These are phyloP conservation scores for Metschnikowia anglica DNA, from an alignment of 805 yeast genomes.

Conservation along the genomic window DNA sequence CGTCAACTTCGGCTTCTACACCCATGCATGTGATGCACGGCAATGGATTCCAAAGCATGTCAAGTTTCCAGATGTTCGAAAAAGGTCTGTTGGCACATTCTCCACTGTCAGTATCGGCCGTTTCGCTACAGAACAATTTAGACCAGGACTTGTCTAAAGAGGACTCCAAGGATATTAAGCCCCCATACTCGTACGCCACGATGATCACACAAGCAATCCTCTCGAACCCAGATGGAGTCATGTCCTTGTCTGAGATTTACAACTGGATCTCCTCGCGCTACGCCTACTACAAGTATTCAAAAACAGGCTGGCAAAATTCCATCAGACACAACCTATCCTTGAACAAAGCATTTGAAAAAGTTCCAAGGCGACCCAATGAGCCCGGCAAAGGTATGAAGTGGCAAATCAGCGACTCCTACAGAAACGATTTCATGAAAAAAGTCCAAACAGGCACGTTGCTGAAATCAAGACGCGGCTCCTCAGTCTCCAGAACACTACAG, in stretches of 20 bases:
- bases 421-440: conserved; percentile 79
- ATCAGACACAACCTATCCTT: conserved; percentile 92
- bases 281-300: conserved; percentile 87
- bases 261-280: conserved; percentile 85
- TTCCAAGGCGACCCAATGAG: conserved; percentile 90
- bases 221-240: conserved; percentile 81
- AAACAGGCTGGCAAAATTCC: conserved; percentile 98
- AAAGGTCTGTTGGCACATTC: conserved; percentile 40
- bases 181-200: conserved; percentile 95
- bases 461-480: conserved; percentile 75
- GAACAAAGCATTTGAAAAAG: conserved; percentile 96
- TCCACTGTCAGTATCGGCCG: conserved; percentile 40
- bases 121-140: conserved; percentile 44
- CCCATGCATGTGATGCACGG: background rate
- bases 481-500: conserved; percentile 77
- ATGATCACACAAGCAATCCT: conserved; percentile 97
- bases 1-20: background rate
- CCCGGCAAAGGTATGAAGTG: conserved; percentile 99
- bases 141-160: conserved; percentile 78
- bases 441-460: conserved; percentile 73
- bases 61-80: conserved; percentile 55
- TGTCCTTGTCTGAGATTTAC: conserved; percentile 89
- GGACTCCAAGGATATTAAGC: conserved; percentile 89
- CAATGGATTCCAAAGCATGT: conserved; percentile 15
- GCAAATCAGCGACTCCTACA: conserved; percentile 87